A percentile compares a stretch with the other conserved stretches of the same genome.
Conservation (phyloP, 768 basidiomycete genomes). For the Phlegmacium glaucopus region DNA sequence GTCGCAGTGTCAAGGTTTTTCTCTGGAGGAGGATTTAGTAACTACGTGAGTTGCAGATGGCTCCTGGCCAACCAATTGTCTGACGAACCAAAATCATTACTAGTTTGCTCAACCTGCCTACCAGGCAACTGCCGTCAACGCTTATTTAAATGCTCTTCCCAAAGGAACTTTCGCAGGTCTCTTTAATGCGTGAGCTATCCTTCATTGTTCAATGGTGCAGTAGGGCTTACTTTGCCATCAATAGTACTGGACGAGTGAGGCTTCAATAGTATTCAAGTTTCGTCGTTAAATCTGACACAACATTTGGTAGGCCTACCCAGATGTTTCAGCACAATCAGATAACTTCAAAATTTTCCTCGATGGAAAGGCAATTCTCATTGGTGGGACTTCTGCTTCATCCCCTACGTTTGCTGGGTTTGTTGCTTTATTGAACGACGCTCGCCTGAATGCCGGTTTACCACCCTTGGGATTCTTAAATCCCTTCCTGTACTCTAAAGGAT, state of each 20-base stretch:
- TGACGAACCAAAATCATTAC: too few relatives aligned
- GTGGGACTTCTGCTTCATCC: slow-evolving; percentile 61
- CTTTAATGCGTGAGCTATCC: slow-evolving; percentile 52
- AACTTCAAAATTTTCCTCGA: slow-evolving; percentile 44
- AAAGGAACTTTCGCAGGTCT: slow-evolving; percentile 52
- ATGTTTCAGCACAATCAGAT: slow-evolving; percentile 57
- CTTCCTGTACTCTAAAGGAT: slow-evolving; percentile 45
- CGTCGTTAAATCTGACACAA: not conserved
- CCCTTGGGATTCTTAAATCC: slow-evolving; percentile 66
- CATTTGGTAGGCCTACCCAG: slow-evolving; percentile 48
- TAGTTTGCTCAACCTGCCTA: slow-evolving; percentile 55
- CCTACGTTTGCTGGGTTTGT: slow-evolving; percentile 63
- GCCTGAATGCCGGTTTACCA: slow-evolving; percentile 38
- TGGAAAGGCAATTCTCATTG: slow-evolving; percentile 34
- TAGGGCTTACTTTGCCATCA: not conserved
- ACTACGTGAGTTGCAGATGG: slow-evolving; percentile 40
- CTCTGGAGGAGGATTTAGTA: slow-evolving; percentile 74
- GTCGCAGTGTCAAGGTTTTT: slow-evolving; percentile 46
- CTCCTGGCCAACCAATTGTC: not conserved
- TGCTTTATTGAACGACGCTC: slow-evolving; percentile 59
- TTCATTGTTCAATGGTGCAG: not conserved
- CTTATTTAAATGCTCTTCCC: slow-evolving; percentile 43
- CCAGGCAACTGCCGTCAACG: slow-evolving; percentile 43
- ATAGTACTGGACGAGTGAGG: slow-evolving; percentile 49
- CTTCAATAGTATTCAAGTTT: not conserved